Percentiles rank a stretch among this genome's conserved stretches.
These are phyloP conservation scores for Ambrosiella cleistominuta DNA, from an alignment of 2,329 filamentous ascomycete genomes.

Conservation along the genomic window DNA sequence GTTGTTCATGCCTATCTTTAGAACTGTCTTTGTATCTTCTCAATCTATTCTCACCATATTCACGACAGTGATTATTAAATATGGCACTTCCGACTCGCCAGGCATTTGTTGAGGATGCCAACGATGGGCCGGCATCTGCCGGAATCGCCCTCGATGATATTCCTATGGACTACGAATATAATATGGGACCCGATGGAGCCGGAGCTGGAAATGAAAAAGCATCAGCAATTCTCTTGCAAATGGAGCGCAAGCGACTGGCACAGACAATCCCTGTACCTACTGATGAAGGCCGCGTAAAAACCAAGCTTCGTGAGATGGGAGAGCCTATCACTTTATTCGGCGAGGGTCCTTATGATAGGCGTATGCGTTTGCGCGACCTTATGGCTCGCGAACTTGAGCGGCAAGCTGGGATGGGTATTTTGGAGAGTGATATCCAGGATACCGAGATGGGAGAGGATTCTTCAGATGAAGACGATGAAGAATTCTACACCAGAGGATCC, in stretches of 20 bases:
- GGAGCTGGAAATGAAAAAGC: conserved; percentile 58
- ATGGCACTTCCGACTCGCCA: conserved; percentile 78
- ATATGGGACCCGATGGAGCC: conserved; percentile 40
- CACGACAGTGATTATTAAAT: conserved; percentile 14
- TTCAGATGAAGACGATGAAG: conserved; percentile 59
- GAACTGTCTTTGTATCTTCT: not conserved
- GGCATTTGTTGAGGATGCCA: conserved; percentile 81
- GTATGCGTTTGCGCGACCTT: conserved; percentile 71
- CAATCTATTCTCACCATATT: not conserved
- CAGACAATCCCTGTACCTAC: conserved; percentile 85
- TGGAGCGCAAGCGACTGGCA: conserved; percentile 77
- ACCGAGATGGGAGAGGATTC: conserved; percentile 28
- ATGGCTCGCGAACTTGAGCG: conserved; percentile 53
- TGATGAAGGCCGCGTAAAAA: conserved; percentile 72
- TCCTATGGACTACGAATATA: conserved; percentile 64
- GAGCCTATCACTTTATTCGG: conserved; percentile 91
- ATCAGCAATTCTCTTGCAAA: conserved; percentile 69
- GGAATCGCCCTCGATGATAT: conserved; percentile 32
- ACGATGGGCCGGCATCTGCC: conserved; percentile 28
- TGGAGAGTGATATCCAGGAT: conserved; percentile 22
- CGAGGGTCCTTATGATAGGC: conserved; percentile 67
- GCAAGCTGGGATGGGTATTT: conserved; percentile 25
- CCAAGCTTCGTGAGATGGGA: conserved; percentile 66
- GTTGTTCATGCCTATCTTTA: not conserved
- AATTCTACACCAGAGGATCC: conserved; percentile 83